Conservation (phyloP, 768 basidiomycete genomes). For the Cantharellus anzutake region DNA sequence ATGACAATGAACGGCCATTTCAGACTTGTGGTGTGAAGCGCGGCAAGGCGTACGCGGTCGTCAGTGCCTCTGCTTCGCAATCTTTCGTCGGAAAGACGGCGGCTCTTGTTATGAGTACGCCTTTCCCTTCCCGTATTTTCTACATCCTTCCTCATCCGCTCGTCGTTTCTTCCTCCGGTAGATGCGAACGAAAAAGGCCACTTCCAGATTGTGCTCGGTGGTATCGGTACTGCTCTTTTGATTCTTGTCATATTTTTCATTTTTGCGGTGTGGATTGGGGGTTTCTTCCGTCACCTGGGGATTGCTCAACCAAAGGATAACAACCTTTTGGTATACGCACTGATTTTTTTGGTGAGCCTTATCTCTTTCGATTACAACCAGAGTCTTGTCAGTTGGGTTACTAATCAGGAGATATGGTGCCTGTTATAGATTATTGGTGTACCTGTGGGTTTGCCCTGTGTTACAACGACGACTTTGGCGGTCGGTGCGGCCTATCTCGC, state of each 20-base stretch:
- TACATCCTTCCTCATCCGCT: neutral
- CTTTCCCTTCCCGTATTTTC: neutral
- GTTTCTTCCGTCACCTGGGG: constrained; percentile 22
- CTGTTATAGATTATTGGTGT: constrained; percentile 24
- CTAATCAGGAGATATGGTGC: neutral
- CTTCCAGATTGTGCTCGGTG: constrained; percentile 26
- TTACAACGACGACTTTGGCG: constrained; percentile 24
- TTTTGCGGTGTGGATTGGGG: constrained; percentile 27
- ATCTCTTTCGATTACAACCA: neutral
- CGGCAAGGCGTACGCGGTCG: constrained; percentile 22
- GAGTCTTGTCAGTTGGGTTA: neutral
- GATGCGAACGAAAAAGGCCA: constrained; percentile 23
- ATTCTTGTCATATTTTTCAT: constrained; percentile 26
- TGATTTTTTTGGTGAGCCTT: constrained; percentile 20
- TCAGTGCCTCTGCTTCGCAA: constrained; percentile 20
- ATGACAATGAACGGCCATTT: neutral
- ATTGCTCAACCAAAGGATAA: constrained; percentile 25
- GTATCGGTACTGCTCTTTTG: constrained; percentile 26
- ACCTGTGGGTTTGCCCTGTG: constrained; percentile 30
- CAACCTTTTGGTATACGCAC: constrained; percentile 26
- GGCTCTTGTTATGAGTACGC: constrained; percentile 20
- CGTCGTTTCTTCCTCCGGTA: neutral
- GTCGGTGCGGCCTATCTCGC: constrained; percentile 29
- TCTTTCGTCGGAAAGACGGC: constrained; percentile 30
- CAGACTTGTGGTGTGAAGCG: constrained; percentile 15